Conservation (phyloP, 176 grass and related monocot genomes). For the Pharus latifolius region DNA sequence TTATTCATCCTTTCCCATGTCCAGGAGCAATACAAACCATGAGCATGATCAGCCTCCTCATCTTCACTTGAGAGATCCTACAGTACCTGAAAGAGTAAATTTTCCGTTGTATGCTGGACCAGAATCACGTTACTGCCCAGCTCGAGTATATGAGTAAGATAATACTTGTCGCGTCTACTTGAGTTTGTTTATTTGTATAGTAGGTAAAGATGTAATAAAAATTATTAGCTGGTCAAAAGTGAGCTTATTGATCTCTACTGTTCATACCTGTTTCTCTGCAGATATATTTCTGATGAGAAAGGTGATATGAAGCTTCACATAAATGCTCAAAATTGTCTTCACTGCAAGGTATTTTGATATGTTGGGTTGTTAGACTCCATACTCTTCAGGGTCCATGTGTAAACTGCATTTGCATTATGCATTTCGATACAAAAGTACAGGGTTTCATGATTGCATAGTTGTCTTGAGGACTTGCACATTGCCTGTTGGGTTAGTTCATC, state of each 20-base stretch:
- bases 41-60: constrained; percentile 96
- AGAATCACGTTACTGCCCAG: constrained; percentile 83
- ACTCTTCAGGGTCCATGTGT: neutral
- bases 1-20: constrained; percentile 7
- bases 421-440: neutral
- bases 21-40: constrained; percentile 97
- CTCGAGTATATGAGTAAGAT: constrained; percentile 92
- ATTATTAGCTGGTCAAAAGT: no score
- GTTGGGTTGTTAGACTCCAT: neutral
- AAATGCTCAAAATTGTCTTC: constrained; percentile 96
- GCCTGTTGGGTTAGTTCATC: no score
- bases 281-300: constrained; percentile 67
- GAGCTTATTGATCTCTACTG: neutral
- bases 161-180: neutral
- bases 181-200: neutral
- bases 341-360: constrained; percentile 66
- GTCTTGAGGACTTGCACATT: no score
- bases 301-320: constrained; percentile 70
- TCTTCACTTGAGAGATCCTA: constrained; percentile 68
- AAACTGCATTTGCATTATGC: neutral
- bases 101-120: constrained; percentile 70
- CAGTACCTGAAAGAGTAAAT: constrained; percentile 63
- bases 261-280: constrained; percentile 3
- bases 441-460: neutral
- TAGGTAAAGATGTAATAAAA: no score